phyloP scores from a whole-genome alignment of 2,329 filamentous ascomycete species.

The Anisogramma anomala region DNA sequence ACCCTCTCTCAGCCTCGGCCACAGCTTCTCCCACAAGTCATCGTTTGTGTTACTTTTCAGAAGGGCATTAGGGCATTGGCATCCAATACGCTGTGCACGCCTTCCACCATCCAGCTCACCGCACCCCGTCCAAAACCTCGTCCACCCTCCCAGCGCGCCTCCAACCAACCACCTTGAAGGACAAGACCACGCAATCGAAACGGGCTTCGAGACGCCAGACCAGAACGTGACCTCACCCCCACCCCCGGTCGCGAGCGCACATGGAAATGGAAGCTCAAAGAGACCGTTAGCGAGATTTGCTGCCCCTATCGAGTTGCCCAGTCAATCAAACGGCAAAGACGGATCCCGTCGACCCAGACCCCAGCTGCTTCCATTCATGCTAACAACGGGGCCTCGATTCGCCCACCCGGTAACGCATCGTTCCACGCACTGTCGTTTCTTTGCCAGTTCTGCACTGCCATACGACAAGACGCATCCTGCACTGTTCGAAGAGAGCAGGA shows the following conservation, averaged over 20 bases:
- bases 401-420: slow-evolving; percentile 6
- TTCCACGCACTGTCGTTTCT: slow-evolving; percentile 3
- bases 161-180: no score
- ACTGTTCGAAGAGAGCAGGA: no score
- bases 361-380: slow-evolving; percentile 25
- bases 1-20: slow-evolving; percentile 1
- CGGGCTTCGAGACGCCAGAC: background rate
- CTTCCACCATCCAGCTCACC: background rate
- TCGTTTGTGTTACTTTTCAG: background rate
- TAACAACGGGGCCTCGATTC: slow-evolving; percentile 20
- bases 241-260: slow-evolving; percentile 19
- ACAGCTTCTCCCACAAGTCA: slow-evolving; percentile 1
- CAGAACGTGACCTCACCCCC: slow-evolving; percentile 1
- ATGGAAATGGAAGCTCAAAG: slow-evolving; percentile 19
- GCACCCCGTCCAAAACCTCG: background rate
- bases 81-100: background rate
- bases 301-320: slow-evolving; percentile 22
- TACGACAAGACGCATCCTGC: no score
- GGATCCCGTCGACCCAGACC: slow-evolving; percentile 14
- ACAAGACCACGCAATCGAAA: slow-evolving; percentile 10
- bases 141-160: background rate
- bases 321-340: slow-evolving; percentile 13
- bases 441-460: background rate
- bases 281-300: slow-evolving; percentile 31
- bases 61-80: background rate